Base-by-base conservation (phyloP, 2,329 filamentous ascomycete species). In the Fusarium luffae region DNA sequence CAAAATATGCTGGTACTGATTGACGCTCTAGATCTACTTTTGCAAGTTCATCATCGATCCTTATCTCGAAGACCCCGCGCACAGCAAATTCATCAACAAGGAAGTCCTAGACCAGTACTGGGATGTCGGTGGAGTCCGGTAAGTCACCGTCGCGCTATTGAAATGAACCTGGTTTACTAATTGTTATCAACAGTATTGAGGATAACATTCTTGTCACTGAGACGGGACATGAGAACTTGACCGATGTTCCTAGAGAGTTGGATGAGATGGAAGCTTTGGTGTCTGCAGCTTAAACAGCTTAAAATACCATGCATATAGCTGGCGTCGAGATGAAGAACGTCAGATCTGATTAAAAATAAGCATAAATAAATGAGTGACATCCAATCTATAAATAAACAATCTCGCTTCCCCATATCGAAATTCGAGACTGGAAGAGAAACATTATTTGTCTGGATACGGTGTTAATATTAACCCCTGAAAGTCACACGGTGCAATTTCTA, bases 41-140 rank as follows among this genome's bases (percentile, higher is more conserved):
- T 97, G 93, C 80, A 87, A 89, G 21, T 97, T 94, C 77, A 97
- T 97, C 69, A 92, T 98, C 66, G 88, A 91, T 46, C 92, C 93
- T 0, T 96, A 92, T 77, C 83, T 97, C 14, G 85, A 89, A 49
- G 89, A 94, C 69, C 88, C 91, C 0, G 86, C 88, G 49, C 89
- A 94, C 75, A 86, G 87, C 56, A 89, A 91, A 75, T 97, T 89
- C 76, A 97, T 98, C 74, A 89, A 97, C 76, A 82, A 84, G 42
- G 81, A 85, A 21, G 91, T 94, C 3, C 80, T 98, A 41, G 86
- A 93, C 14, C 88, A 87, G 72, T 98, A 96, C 80, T 94, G 94
- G 90, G 88, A 91, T 55, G 93, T 94, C 2, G 92, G 92, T 13
- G 92, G 92, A 70, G 90, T 94, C 14, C 85, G 90, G 82, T 88